phyloP scores from a whole-genome alignment of 768 basidiomycete genomes.

The Leccinum subtestaceum region DNA sequence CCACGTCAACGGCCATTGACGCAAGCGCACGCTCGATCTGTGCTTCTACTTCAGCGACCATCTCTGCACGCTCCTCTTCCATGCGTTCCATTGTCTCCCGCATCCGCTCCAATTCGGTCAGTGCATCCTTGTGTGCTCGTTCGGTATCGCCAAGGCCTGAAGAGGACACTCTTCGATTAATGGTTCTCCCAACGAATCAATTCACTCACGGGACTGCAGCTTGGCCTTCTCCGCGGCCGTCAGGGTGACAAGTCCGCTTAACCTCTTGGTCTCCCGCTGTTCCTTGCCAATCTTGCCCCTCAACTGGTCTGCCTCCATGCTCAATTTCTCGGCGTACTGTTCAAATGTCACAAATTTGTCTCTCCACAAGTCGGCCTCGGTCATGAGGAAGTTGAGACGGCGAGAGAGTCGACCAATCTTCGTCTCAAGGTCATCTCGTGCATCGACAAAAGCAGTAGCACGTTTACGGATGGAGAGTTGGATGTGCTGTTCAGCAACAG shows the following conservation, averaged over 20 bases:
- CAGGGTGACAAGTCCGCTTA: slow-evolving; percentile 75
- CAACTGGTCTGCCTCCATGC: slow-evolving; percentile 80
- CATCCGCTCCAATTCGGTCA: slow-evolving; percentile 82
- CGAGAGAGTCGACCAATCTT: slow-evolving; percentile 87
- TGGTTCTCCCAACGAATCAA: slow-evolving; percentile 1
- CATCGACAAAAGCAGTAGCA: slow-evolving; percentile 92
- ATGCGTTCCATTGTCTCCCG: slow-evolving; percentile 79
- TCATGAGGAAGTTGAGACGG: slow-evolving; percentile 88
- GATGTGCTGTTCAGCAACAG: slow-evolving; percentile 78
- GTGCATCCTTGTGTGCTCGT: slow-evolving; percentile 72
- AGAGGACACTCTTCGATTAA: not conserved
- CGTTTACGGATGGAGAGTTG: slow-evolving; percentile 89
- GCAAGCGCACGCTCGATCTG: slow-evolving; percentile 86
- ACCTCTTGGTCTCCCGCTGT: slow-evolving; percentile 81
- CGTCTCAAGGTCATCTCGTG: slow-evolving; percentile 89
- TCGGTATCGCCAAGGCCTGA: slow-evolving; percentile 83
- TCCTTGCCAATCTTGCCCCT: slow-evolving; percentile 88
- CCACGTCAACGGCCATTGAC: slow-evolving; percentile 64
- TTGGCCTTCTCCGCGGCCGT: slow-evolving; percentile 78
- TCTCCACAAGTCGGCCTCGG: slow-evolving; percentile 85
- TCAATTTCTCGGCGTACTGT: slow-evolving; percentile 88
- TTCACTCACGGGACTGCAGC: slow-evolving; percentile 68
- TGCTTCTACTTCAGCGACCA: slow-evolving; percentile 91
- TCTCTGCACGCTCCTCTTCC: slow-evolving; percentile 82
- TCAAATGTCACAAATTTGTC: slow-evolving; percentile 95